Evolutionary conservation across 2,329 filamentous ascomycete genomes (phyloP), one percentile per base, ranked within the genome.

Genomic region (Curvularia spicifera): DNA sequence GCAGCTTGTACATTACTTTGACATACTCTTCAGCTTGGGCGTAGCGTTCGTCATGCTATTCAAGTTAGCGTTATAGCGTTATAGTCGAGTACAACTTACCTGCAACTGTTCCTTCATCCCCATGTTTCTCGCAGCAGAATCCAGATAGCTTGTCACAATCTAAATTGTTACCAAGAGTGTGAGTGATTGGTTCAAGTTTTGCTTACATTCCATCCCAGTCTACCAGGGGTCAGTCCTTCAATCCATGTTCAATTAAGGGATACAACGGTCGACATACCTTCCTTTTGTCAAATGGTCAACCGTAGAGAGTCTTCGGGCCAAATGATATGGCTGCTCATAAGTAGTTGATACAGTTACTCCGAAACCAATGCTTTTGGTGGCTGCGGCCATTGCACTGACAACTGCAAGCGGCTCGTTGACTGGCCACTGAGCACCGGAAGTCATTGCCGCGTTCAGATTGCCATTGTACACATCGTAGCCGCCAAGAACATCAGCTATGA

Each of bases 381-480:
- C 87, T 0, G 87, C 87, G 0, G 88, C 87, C 87, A 90, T 89
- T 2, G 87, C 87, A 2, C 87, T 81, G 0, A 90, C 80, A 2
- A 87, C 81, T 1, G 84, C 82, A 1, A 90, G 69, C 0, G 88
- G 88, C 70, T 91, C 88, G 59, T 89, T 89, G n/a, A 90, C 85
- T 0, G 88, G 88, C 83, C 86, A 90, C 72, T 91, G 88, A 0
- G 87, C 86, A 1, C 86, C 88, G 0, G 86, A 85, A 0, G 81
- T 72, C 48, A 89, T 83, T 0, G 87, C 85, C 0, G 87, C 83
- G 3, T 83, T 81, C 2, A 90, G 79, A 59, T 85, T 87, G 4
- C 86, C 83, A 58, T 86, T 85, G 75, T 89, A 91, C 4, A 90
- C 87, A 77, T 91, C 88, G 68, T 90, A 90, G 5, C 86, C 86